Percentiles rank a stretch among this genome's conserved stretches.
These are phyloP conservation scores for Capsella bursapastoris DNA, from an alignment of 345 rosid species.

Conservation along the genomic window DNA sequence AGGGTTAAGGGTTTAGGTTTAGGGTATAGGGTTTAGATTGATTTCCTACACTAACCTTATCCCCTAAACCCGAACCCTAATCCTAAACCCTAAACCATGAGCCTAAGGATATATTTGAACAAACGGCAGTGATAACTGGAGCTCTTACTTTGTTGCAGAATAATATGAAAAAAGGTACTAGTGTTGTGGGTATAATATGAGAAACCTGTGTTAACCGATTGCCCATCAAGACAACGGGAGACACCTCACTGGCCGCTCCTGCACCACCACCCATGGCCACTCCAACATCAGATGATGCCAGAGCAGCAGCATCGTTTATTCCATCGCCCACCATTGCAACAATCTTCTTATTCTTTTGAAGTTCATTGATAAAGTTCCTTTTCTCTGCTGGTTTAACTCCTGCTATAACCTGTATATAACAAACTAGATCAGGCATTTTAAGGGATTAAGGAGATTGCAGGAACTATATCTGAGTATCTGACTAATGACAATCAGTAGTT, in stretches of 20 bases:
- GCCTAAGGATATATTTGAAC: background rate
- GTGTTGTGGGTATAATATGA: slow-evolving; percentile 1
- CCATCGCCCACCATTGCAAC: slow-evolving; percentile 99
- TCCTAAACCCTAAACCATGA: too few relatives aligned
- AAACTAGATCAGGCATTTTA: slow-evolving; percentile 10
- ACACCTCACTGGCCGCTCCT: slow-evolving; percentile 97
- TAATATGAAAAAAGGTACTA: background rate
- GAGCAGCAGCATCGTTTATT: slow-evolving; percentile 95
- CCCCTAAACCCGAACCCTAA: too few relatives aligned
- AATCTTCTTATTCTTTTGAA: slow-evolving; percentile 69
- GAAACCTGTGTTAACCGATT: slow-evolving; percentile 87
- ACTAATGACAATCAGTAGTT: background rate
- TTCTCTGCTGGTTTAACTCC: slow-evolving; percentile 89
- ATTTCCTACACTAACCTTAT: too few relatives aligned
- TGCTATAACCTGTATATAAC: slow-evolving; percentile 64
- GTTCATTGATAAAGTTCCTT: slow-evolving; percentile 68
- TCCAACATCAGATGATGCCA: slow-evolving; percentile 91
- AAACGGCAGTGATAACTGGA: slow-evolving; percentile 4
- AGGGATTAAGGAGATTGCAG: slow-evolving; percentile 3
- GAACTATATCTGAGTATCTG: slow-evolving; percentile 3
- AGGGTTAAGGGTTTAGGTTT: too few relatives aligned
- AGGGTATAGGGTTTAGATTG: too few relatives aligned
- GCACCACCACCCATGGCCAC: slow-evolving; percentile 95
- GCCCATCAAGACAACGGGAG: slow-evolving; percentile 91
- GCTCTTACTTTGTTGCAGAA: slow-evolving; percentile 8